phyloP scores from a whole-genome alignment of 192 early-diverging fungal genomes.

The Phycomyces blakesleeanus region DNA sequence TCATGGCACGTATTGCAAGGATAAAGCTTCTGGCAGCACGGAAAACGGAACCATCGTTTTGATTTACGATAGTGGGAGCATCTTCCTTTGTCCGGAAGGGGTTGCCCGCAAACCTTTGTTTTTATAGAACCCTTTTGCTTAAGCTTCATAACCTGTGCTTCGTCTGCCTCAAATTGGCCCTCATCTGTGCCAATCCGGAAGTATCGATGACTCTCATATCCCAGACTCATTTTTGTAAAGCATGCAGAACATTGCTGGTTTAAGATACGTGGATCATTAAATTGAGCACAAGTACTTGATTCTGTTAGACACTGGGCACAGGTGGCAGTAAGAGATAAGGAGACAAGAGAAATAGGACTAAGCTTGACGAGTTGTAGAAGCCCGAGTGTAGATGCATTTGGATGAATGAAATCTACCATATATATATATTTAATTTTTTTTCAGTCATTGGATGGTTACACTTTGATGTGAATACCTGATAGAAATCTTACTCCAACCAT shows the following conservation, averaged over 20 bases:
- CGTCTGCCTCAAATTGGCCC: slow-evolving; percentile 21
- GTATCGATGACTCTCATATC: slow-evolving; percentile 54
- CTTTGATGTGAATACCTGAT: slow-evolving; percentile 21
- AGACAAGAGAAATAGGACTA: slow-evolving; percentile 65
- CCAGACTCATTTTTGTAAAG: slow-evolving; percentile 41
- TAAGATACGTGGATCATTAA: slow-evolving; percentile 35
- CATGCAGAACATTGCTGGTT: slow-evolving; percentile 38
- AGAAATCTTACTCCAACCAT: slow-evolving; percentile 22
- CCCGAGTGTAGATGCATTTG: slow-evolving; percentile 53
- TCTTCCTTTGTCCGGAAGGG: slow-evolving; percentile 72
- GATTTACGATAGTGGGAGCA: slow-evolving; percentile 85
- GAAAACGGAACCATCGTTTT: slow-evolving; percentile 89
- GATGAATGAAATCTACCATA: slow-evolving; percentile 42
- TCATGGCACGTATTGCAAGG: slow-evolving; percentile 88
- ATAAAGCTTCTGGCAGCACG: slow-evolving; percentile 82
- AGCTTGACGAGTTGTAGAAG: slow-evolving; percentile 71
- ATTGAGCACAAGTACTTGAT: slow-evolving; percentile 37
- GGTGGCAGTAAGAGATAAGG: slow-evolving; percentile 61
- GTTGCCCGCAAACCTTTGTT: slow-evolving; percentile 52
- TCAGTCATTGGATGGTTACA: no score
- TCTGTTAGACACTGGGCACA: slow-evolving; percentile 63
- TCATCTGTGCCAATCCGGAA: slow-evolving; percentile 35
- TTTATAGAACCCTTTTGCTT: slow-evolving; percentile 51
- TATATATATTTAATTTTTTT: no score
- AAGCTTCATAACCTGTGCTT: slow-evolving; percentile 26